phyloP scores from a whole-genome alignment of 257 asterid genomes.

The Solanum rostratum region DNA sequence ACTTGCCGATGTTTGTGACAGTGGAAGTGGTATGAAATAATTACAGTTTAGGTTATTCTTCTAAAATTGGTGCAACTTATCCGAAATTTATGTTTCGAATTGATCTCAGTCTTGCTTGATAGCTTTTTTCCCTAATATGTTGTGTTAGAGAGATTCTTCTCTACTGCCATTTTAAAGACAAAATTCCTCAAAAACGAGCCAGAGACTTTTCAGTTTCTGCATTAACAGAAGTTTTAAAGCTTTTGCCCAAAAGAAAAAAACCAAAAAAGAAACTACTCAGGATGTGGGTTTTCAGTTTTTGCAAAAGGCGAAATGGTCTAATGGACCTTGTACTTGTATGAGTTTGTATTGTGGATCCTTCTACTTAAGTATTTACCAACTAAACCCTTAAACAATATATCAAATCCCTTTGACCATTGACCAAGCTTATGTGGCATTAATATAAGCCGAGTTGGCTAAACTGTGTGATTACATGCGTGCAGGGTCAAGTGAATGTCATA shows the following conservation, averaged over 20 bases:
- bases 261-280: not conserved
- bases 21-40: conserved; percentile 36
- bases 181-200: not conserved
- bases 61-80: not conserved
- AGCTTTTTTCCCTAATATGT: not conserved
- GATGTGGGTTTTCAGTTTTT: not conserved
- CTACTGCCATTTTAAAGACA: not conserved
- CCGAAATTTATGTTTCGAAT: not conserved
- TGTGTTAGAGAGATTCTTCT: not conserved
- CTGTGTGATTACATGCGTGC: too few species aligned
- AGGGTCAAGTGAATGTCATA: too few species aligned
- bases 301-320: too few species aligned
- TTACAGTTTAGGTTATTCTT: not conserved
- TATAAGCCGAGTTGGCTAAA: too few species aligned
- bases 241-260: not conserved
- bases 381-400: too few species aligned
- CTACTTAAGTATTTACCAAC: too few species aligned
- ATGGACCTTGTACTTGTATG: too few species aligned
- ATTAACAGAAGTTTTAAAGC: not conserved
- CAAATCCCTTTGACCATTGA: too few species aligned
- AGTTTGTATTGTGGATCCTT: too few species aligned
- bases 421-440: too few species aligned
- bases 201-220: not conserved
- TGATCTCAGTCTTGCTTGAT: not conserved
- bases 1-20: conserved; percentile 69